These are phyloP conservation scores for Axilococcus clingmanii DNA, from an alignment of 139 green algal genomes.

Conservation along the genomic window DNA sequence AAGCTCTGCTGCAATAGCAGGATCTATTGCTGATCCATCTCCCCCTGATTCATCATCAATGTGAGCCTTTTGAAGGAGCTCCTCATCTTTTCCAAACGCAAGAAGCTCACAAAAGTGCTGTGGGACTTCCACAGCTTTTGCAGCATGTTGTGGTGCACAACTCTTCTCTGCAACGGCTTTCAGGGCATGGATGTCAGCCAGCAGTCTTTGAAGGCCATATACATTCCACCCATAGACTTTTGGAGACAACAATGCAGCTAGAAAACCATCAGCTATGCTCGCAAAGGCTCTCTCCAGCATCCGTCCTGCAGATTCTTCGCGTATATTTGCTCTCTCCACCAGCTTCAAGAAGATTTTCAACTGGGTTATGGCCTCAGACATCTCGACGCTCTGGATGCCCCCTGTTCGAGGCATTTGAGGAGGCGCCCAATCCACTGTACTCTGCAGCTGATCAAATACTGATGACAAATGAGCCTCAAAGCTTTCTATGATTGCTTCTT, in stretches of 20 bases:
- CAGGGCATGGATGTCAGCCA: constrained; percentile 27
- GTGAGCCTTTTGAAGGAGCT: neutral
- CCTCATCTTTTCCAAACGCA: constrained; percentile 23
- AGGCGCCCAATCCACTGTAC: no score
- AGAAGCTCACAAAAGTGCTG: constrained; percentile 32
- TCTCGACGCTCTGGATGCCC: no score
- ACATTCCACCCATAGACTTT: constrained; percentile 55
- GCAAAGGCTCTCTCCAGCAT: neutral
- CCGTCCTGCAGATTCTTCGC: neutral
- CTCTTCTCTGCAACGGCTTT: neutral
- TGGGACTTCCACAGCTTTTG: constrained; percentile 15
- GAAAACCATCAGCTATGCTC: neutral
- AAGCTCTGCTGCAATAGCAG: no score
- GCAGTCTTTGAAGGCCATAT: constrained; percentile 48
- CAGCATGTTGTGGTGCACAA: neutral
- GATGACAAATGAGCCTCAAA: no score
- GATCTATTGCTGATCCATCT: no score
- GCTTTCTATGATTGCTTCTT: no score
- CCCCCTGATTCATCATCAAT: no score
- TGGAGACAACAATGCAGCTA: neutral
- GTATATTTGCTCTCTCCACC: neutral
- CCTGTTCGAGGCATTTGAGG: constrained; percentile 29
- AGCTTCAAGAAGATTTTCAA: neutral
- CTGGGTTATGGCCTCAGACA: constrained; percentile 35
- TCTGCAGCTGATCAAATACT: no score